These are phyloP conservation scores for Quercus mongolica DNA, from an alignment of 306 rosid genomes.

Conservation along the genomic window DNA sequence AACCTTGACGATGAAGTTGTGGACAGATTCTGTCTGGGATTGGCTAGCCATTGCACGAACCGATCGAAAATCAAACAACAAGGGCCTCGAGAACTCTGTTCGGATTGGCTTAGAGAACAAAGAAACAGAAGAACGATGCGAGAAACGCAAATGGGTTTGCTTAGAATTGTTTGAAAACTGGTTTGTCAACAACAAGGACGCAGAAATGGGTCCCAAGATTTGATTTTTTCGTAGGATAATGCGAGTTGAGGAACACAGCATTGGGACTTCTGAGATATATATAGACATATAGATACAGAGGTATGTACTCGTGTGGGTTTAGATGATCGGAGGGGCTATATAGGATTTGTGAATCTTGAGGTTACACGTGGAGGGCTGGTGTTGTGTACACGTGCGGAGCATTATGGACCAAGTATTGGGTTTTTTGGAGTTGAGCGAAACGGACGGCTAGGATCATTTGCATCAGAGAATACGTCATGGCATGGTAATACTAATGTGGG, in stretches of 20 bases:
- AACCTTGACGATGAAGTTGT: constrained; percentile 75
- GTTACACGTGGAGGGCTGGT: background rate
- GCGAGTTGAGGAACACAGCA: constrained; percentile 41
- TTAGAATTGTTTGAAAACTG: constrained; percentile 4
- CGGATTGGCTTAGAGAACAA: constrained; percentile 6
- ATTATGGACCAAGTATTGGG: background rate
- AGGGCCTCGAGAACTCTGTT: constrained; percentile 5
- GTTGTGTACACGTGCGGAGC: background rate
- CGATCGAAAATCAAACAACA: constrained; percentile 9
- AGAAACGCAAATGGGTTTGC: background rate
- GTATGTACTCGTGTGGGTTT: no score
- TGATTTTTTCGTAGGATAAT: constrained; percentile 15
- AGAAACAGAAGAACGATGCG: background rate
- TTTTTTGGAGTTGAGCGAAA: background rate
- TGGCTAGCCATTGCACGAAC: constrained; percentile 62
- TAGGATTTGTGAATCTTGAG: background rate
- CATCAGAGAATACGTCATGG: background rate
- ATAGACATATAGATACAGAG: background rate
- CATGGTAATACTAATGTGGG: no score
- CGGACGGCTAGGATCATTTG: background rate
- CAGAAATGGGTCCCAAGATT: constrained; percentile 15
- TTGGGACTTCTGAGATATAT: background rate
- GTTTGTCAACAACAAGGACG: constrained; percentile 8
- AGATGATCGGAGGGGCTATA: background rate
- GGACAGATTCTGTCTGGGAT: constrained; percentile 40